A percentile compares a stretch with the other conserved stretches of the same genome.
These are phyloP conservation scores for Ceratobasidium sp. DNA, from an alignment of 1,284 basidiomycete genomes.

Conservation along the genomic window DNA sequence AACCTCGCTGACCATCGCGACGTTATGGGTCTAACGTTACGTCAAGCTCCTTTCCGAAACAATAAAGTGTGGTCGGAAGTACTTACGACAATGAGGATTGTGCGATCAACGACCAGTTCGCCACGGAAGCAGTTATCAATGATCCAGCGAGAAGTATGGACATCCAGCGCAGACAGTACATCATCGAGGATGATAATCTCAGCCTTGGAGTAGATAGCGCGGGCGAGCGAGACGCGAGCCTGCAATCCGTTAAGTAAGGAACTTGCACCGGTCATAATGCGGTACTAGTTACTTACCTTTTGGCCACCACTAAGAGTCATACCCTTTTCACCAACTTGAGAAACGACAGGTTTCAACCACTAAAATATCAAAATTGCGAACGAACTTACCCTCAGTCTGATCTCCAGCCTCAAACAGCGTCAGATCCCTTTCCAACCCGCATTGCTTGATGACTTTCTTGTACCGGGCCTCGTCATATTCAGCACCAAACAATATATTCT, in stretches of 20 bases:
- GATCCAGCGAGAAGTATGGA: constrained; percentile 77
- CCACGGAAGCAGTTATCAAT: constrained; percentile 77
- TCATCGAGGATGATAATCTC: constrained; percentile 65
- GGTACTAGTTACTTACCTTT: constrained; percentile 63
- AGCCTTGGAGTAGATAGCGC: constrained; percentile 78
- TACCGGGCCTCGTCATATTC: constrained; percentile 61
- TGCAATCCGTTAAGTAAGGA: constrained; percentile 52
- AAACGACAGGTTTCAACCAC: neutral
- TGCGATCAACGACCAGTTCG: constrained; percentile 70
- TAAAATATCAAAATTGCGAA: neutral
- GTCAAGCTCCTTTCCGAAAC: neutral
- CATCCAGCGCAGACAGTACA: constrained; percentile 57
- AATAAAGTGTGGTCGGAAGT: neutral
- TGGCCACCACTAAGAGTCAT: constrained; percentile 75
- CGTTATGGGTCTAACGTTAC: constrained; percentile 68
- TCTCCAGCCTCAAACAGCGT: constrained; percentile 66
- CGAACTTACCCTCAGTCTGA: constrained; percentile 59
- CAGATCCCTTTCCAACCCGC: constrained; percentile 54
- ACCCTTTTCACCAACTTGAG: constrained; percentile 66
- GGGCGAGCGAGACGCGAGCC: constrained; percentile 81
- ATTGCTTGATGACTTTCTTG: constrained; percentile 53
- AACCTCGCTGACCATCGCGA: constrained; percentile 67
- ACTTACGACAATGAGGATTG: constrained; percentile 74
- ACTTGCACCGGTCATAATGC: constrained; percentile 44
- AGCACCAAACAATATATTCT: constrained; percentile 64